phyloP scores from a whole-genome alignment of 495 filamentous ascomycete genomes.

The Trichoderma virens region DNA sequence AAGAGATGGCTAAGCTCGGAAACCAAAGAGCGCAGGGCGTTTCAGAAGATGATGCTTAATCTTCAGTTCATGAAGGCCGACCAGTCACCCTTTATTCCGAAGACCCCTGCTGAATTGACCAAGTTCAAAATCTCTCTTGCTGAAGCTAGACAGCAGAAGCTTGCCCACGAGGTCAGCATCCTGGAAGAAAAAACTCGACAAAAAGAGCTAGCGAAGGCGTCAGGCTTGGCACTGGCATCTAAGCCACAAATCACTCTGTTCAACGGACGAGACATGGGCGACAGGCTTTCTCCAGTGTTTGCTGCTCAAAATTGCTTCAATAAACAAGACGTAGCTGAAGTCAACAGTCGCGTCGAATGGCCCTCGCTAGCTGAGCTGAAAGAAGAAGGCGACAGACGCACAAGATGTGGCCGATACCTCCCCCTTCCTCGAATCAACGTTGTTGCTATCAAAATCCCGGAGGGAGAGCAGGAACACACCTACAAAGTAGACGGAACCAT shows the following conservation, averaged over 20 bases:
- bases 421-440: constrained; percentile 9
- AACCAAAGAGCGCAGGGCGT: constrained; percentile 7
- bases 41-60: constrained; percentile 4
- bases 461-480: not conserved
- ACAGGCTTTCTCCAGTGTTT: constrained; percentile 8
- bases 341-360: not conserved
- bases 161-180: not conserved
- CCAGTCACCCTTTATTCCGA: constrained; percentile 8
- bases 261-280: not conserved
- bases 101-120: constrained; percentile 4
- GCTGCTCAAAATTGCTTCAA: constrained; percentile 11
- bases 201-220: not conserved
- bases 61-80: constrained; percentile 10
- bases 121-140: not conserved
- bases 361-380: constrained; percentile 9
- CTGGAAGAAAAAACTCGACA: not conserved
- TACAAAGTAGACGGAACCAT: constrained; percentile 10
- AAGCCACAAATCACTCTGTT: not conserved
- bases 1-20: constrained; percentile 10
- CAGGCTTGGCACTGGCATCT: not conserved
- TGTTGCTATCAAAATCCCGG: not conserved
- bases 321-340: not conserved
- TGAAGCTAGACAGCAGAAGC: not conserved
- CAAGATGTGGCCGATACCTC: not conserved
- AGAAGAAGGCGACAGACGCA: constrained; percentile 7